Base-by-base conservation (phyloP, 495 filamentous ascomycete genomes). In the Trichoderma orchidacearum region DNA sequence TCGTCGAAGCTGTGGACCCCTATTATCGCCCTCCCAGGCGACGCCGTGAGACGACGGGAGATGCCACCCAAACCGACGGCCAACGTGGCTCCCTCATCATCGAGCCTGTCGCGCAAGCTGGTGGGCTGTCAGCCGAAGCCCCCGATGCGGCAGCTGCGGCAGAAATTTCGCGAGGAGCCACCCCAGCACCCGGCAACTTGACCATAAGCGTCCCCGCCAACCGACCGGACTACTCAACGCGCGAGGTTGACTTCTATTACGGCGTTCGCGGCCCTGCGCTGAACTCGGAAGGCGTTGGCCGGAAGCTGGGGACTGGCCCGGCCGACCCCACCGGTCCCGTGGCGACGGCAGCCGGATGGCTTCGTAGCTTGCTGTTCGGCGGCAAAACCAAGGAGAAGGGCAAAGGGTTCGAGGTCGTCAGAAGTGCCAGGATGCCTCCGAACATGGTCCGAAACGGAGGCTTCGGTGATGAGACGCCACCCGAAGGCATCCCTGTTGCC, bases 161-260 rank as follows among this genome's bases (percentile, higher is more conserved):
- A 5, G 68, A 71, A 17, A 64, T 70, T 45, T 62, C 65, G 3
- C 70, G 69, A 23, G 71, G 70, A 18, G 68, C 61, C 13, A 73
- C 73, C 2, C 70, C 80, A 3, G 64, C 60, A 1, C 63, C 72
- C 3, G 71, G 70, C 12, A 65, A 62, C 23, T 25, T 58, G 1
- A 23, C 55, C 0, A 53, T 64, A 51, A 60, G 66, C 58, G 61
- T 72, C 62, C 52, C 66, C 0, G 70, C 81, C 8, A 53, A 53
- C 1, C 72, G 82, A 45, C 82, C 85, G 13, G 91, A 97, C 66
- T 98, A 97, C 65, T 84, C 89, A 3, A 89, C 88, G 1, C 83
- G 93, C 32, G 93, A 98, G 69, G 85, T 89, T 4, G 93, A 98
- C 65, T 96, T 92, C 63, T 95, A 95, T 64, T 96, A 97, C 66